Conservation (phyloP, 352 stramenopile species). For the Aphanomyces stellatus region DNA sequence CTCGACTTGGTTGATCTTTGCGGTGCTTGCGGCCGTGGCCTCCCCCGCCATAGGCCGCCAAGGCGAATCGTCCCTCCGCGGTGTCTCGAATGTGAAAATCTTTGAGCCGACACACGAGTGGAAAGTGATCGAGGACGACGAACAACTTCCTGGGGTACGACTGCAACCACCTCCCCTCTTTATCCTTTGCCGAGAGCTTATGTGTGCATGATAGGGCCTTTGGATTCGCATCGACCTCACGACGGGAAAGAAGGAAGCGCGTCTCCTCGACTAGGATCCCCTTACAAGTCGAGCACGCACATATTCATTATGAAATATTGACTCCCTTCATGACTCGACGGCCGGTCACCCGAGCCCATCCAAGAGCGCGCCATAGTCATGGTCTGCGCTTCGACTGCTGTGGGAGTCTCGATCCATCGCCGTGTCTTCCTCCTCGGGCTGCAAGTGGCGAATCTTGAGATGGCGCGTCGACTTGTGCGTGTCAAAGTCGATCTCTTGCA, state of each 20-base stretch:
- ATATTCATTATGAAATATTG: too few species aligned
- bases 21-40: too few species aligned
- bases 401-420: not conserved
- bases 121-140: not conserved
- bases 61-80: too few species aligned
- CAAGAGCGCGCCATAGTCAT: conserved; percentile 17
- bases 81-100: not conserved
- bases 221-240: not conserved
- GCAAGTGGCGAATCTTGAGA: conserved; percentile 16
- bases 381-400: conserved; percentile 8
- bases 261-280: not conserved
- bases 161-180: not conserved
- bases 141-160: not conserved
- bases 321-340: too few species aligned
- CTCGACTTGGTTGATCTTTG: too few species aligned
- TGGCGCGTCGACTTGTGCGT: conserved; percentile 51
- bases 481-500: conserved; percentile 73
- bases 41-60: too few species aligned
- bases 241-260: not conserved
- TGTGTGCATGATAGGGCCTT: too few species aligned
- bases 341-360: conserved; percentile 5
- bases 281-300: too few species aligned
- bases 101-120: not conserved
- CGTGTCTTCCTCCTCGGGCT: not conserved
- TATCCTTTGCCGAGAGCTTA: too few species aligned